Conservation (phyloP, 768 basidiomycete genomes). For the Postia placenta region DNA sequence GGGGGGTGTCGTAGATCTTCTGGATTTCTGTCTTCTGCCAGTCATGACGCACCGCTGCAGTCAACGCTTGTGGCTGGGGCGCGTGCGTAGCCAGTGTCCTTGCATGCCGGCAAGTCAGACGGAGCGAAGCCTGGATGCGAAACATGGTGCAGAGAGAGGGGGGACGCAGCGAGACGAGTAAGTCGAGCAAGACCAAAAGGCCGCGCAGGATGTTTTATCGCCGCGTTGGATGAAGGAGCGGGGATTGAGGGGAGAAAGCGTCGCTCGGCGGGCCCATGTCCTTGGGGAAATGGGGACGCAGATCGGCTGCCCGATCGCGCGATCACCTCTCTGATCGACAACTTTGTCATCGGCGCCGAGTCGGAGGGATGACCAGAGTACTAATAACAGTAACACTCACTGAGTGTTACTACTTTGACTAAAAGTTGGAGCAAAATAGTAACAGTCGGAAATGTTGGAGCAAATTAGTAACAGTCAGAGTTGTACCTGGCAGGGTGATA, state of each 20-base stretch:
- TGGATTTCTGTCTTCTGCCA: conserved; percentile 83
- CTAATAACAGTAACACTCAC: too few species aligned
- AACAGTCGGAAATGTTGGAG: too few species aligned
- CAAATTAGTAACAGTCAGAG: too few species aligned
- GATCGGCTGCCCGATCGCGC: neutral
- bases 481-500: too few species aligned
- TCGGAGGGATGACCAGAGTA: too few species aligned
- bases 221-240: neutral
- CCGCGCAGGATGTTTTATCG: neutral
- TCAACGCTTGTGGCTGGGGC: conserved; percentile 13
- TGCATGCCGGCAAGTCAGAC: conserved; percentile 17
- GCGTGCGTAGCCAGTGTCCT: conserved; percentile 65
- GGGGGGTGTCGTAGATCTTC: conserved; percentile 74
- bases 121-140: neutral
- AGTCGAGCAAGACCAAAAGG: neutral
- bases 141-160: neutral
- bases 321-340: neutral
- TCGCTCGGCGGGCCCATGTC: neutral
- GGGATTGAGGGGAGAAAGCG: neutral
- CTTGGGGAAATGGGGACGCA: neutral
- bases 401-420: too few species aligned
- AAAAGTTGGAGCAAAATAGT: too few species aligned
- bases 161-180: neutral
- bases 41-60: conserved; percentile 41
- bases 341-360: too few species aligned